These are phyloP conservation scores for Fusarium nurragi DNA, from an alignment of 2,329 filamentous ascomycete genomes.

Conservation along the genomic window DNA sequence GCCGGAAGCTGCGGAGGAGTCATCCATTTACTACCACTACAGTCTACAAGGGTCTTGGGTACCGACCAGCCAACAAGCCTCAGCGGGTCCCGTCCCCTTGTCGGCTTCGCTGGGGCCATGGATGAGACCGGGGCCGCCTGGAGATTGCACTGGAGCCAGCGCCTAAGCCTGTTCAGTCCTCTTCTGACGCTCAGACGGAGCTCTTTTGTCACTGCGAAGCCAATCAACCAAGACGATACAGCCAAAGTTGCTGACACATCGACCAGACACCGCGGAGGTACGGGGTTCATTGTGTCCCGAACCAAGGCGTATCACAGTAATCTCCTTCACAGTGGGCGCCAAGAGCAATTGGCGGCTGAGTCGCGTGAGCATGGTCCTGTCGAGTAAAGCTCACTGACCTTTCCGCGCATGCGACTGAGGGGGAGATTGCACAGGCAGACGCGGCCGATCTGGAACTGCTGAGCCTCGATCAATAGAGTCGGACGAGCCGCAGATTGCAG, in stretches of 20 bases:
- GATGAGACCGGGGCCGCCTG: slow-evolving; percentile 30
- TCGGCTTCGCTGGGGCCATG: slow-evolving; percentile 16
- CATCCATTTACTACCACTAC: slow-evolving; percentile 10
- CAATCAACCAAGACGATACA: slow-evolving; percentile 29
- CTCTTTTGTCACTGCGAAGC: slow-evolving; percentile 22
- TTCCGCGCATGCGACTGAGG: slow-evolving; percentile 28
- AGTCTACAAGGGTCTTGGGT: slow-evolving; percentile 39
- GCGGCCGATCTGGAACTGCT: slow-evolving; percentile 10
- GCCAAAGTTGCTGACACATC: slow-evolving; percentile 38
- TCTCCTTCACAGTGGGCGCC: slow-evolving; percentile 40
- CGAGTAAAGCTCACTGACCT: slow-evolving; percentile 10
- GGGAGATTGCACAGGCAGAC: slow-evolving; percentile 6
- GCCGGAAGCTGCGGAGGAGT: slow-evolving; percentile 45
- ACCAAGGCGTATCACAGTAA: slow-evolving; percentile 42
- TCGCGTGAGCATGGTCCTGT: slow-evolving; percentile 39
- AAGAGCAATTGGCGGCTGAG: slow-evolving; percentile 34
- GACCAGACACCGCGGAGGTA: slow-evolving; percentile 38
- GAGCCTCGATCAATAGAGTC: slow-evolving; percentile 11
- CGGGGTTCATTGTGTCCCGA: slow-evolving; percentile 42
- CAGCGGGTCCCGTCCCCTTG: slow-evolving; percentile 31
- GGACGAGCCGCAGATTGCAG: slow-evolving; percentile 3
- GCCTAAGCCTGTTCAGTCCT: slow-evolving; percentile 36
- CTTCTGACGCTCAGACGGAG: slow-evolving; percentile 38
- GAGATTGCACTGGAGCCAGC: slow-evolving; percentile 43
- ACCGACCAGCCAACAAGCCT: slow-evolving; percentile 36